Evolutionary conservation across 441 rosid genomes (phyloP), one percentile per base, ranked within the genome.

Genomic region (Daphne laureola): DNA sequence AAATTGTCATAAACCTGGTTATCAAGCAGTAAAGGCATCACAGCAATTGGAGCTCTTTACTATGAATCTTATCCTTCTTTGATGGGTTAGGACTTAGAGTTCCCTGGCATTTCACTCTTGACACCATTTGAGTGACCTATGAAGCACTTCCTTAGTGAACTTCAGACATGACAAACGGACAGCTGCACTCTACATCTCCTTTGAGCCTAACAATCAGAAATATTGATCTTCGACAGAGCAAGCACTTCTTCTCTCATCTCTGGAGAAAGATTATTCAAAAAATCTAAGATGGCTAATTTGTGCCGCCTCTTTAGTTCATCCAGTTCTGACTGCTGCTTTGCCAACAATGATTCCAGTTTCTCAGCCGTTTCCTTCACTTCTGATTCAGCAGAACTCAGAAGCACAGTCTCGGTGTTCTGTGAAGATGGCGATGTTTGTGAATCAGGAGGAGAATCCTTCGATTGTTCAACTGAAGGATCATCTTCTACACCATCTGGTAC

Each of bases 261-360:
- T 4, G 74, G 77, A 51, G 84, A 53, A 54, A 80, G 65, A 62
- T 78, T 85, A 45, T 74, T 75, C 51, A 92, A 61, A 54, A 84
- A 68, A 17, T 81, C 77, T 14, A 66, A 63, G 57, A 86, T 75
- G 23, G 71, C 75, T 42, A 65, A 63, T 51, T 69, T 70, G 51
- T 92, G 96, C 69, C 77, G 72, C 71, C 66, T 76, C 63, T 72
- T 72, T 36, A 82, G 63, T 69, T 88, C 83, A 47, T 78, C 81
- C 53, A 84, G 61, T 58, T 92, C 94, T 58, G 66, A 72, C 71
- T 80, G 80, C 64, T 88, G 95, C 70, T 74, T 68, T 53, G 44
- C 53, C 68, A 92, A 58, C 55, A 88, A 61, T 60, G 62, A 46
- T 70, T 86, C 82, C 15, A 92, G 87, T 65, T 74, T 78, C 61